These are phyloP conservation scores for Phlyctochytrium arcticum DNA, from an alignment of 192 early-diverging fungal genomes.

Conservation along the genomic window DNA sequence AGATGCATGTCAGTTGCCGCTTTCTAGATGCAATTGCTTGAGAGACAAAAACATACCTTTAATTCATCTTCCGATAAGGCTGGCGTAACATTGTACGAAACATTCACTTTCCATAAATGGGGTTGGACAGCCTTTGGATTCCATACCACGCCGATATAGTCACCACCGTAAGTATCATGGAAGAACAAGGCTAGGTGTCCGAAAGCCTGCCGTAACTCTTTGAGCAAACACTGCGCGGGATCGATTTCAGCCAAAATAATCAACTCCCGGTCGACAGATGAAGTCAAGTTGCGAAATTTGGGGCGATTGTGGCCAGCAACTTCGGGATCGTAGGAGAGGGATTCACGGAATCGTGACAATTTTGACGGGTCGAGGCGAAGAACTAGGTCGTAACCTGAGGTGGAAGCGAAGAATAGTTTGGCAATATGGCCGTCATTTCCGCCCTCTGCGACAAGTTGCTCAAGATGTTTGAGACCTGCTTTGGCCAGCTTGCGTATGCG, in stretches of 20 bases:
- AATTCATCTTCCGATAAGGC: slow-evolving; percentile 22
- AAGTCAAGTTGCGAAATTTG: slow-evolving; percentile 72
- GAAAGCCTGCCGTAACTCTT: slow-evolving; percentile 62
- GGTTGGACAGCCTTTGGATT: slow-evolving; percentile 52
- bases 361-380: slow-evolving; percentile 59
- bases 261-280: slow-evolving; percentile 41
- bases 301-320: slow-evolving; percentile 30
- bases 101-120: slow-evolving; percentile 61
- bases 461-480: slow-evolving; percentile 57
- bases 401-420: slow-evolving; percentile 75
- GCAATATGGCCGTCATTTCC: slow-evolving; percentile 22
- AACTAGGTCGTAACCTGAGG: slow-evolving; percentile 71
- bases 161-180: slow-evolving; percentile 70
- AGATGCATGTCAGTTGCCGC: neutral
- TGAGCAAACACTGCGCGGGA: slow-evolving; percentile 63
- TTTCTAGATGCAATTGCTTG: too few relatives aligned
- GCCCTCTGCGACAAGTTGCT: slow-evolving; percentile 30
- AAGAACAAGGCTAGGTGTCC: slow-evolving; percentile 67
- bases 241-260: slow-evolving; percentile 65
- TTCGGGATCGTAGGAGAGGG: slow-evolving; percentile 26
- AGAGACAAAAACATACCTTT: neutral
- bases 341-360: slow-evolving; percentile 30
- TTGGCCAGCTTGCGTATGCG: slow-evolving; percentile 64
- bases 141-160: slow-evolving; percentile 66
- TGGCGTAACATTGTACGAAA: slow-evolving; percentile 55